Evolutionary conservation across 768 basidiomycete genomes (phyloP).

Genomic region (Gelatoporia subvermispora): DNA sequence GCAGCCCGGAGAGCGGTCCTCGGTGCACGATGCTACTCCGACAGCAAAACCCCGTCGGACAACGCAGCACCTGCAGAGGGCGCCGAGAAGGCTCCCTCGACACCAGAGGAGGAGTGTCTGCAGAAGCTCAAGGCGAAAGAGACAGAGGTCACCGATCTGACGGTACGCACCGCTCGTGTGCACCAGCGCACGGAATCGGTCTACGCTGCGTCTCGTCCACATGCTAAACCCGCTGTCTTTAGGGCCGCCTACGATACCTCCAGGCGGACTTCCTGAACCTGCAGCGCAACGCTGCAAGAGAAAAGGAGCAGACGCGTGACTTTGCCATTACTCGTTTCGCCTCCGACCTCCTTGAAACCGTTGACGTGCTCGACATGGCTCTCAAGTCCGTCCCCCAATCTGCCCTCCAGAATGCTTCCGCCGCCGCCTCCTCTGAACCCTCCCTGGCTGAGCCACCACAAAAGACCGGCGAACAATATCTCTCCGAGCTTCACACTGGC

Average conservation of each 20-base stretch:
- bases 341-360: slow-evolving; percentile 80
- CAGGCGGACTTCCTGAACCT: slow-evolving; percentile 96
- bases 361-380: slow-evolving; percentile 85
- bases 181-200: no score
- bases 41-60: slow-evolving; percentile 36
- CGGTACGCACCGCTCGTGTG: slow-evolving; percentile 42
- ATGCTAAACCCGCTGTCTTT: slow-evolving; percentile 8
- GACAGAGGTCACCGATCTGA: slow-evolving; percentile 77
- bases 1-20: slow-evolving; percentile 18
- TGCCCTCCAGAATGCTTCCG: slow-evolving; percentile 28
- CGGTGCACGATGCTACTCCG: slow-evolving; percentile 52
- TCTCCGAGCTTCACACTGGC: slow-evolving; percentile 74
- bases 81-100: slow-evolving; percentile 21
- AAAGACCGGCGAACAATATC: slow-evolving; percentile 55
- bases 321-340: slow-evolving; percentile 94
- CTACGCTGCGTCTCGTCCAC: background rate
- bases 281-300: slow-evolving; percentile 84
- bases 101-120: slow-evolving; percentile 30
- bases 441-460: slow-evolving; percentile 19
- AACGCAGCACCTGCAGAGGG: slow-evolving; percentile 25
- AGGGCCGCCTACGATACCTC: slow-evolving; percentile 87
- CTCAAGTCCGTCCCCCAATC: slow-evolving; percentile 70
- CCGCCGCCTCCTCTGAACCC: slow-evolving; percentile 25
- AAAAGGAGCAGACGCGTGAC: slow-evolving; percentile 89
- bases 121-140: slow-evolving; percentile 76